Conservation (phyloP, 345 rosid species). For the Populus pruinosa region DNA sequence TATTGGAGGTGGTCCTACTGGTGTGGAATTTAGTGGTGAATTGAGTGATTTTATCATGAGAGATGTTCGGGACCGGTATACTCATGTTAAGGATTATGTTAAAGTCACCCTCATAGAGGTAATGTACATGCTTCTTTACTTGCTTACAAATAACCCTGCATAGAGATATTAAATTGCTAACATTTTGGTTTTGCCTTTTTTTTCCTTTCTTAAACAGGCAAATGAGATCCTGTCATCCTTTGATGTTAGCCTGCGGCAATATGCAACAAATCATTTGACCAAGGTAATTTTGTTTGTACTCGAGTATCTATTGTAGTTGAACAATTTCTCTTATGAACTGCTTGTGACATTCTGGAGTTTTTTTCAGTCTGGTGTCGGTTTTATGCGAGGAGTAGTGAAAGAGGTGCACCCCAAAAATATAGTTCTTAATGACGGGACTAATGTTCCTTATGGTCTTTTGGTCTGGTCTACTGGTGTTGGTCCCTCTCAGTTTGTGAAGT, state of each 20-base stretch:
- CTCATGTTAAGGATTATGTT: constrained; percentile 71
- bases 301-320: neutral
- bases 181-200: neutral
- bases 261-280: constrained; percentile 61
- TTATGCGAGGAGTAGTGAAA: constrained; percentile 53
- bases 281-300: constrained; percentile 37
- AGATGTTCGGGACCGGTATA: constrained; percentile 69
- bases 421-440: constrained; percentile 52
- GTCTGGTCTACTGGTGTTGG: constrained; percentile 99
- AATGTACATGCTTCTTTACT: neutral
- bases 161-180: neutral
- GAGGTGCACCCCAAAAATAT: constrained; percentile 53
- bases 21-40: constrained; percentile 96
- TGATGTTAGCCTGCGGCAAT: constrained; percentile 59
- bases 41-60: constrained; percentile 89
- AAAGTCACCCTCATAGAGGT: constrained; percentile 95
- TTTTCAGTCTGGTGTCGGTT: constrained; percentile 47
- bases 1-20: constrained; percentile 96
- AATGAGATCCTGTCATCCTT: constrained; percentile 78
- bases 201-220: constrained; percentile 45
- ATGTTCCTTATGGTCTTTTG: constrained; percentile 75
- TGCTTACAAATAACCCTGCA: neutral
- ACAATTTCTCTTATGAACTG: neutral
- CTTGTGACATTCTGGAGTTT: constrained; percentile 12
- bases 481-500: constrained; percentile 57